phyloP scores from a whole-genome alignment of 23 red algal genomes.

The Gracilaria domingensis region DNA sequence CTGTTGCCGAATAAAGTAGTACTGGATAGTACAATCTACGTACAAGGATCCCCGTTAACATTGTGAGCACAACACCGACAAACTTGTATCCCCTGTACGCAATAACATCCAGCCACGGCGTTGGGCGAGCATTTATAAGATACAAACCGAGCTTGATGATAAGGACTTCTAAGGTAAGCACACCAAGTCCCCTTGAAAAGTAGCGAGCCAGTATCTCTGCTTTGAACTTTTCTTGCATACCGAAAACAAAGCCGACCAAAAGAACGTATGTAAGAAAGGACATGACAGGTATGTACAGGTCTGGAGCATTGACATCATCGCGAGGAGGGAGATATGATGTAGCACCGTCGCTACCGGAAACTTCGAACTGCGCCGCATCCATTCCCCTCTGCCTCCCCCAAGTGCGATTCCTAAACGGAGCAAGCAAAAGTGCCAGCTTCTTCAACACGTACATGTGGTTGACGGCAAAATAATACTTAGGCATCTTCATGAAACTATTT shows the following conservation, averaged over 20 bases:
- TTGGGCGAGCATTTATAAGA: slow-evolving; percentile 76
- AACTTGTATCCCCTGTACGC: slow-evolving; percentile 97
- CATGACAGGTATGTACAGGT: slow-evolving; percentile 98
- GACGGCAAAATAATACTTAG: slow-evolving; percentile 97
- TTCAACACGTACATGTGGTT: slow-evolving; percentile 89
- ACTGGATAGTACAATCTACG: slow-evolving; percentile 70
- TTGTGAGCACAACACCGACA: slow-evolving; percentile 87
- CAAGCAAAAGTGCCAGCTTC: slow-evolving; percentile 84
- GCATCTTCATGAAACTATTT: slow-evolving; percentile 70
- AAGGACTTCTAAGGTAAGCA: slow-evolving; percentile 85
- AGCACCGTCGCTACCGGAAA: slow-evolving; percentile 63
- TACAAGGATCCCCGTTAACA: slow-evolving; percentile 50
- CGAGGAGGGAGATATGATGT: slow-evolving; percentile 79
- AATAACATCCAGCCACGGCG: slow-evolving; percentile 91
- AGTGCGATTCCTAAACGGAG: slow-evolving; percentile 76
- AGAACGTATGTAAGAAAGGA: slow-evolving; percentile 95
- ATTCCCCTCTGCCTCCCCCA: slow-evolving; percentile 60
- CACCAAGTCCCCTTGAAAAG: slow-evolving; percentile 78
- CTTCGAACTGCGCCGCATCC: slow-evolving; percentile 61
- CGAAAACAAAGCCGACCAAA: slow-evolving; percentile 91
- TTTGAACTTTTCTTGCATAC: slow-evolving; percentile 83
- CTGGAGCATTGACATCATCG: slow-evolving; percentile 99
- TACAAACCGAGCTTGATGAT: slow-evolving; percentile 89
- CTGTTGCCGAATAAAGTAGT: slow-evolving; percentile 81
- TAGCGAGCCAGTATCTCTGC: slow-evolving; percentile 87